Percentiles rank a stretch among this genome's conserved stretches.
phyloP scores from a whole-genome alignment of 129 eudicot species.

The Tanacetum coccineum region DNA sequence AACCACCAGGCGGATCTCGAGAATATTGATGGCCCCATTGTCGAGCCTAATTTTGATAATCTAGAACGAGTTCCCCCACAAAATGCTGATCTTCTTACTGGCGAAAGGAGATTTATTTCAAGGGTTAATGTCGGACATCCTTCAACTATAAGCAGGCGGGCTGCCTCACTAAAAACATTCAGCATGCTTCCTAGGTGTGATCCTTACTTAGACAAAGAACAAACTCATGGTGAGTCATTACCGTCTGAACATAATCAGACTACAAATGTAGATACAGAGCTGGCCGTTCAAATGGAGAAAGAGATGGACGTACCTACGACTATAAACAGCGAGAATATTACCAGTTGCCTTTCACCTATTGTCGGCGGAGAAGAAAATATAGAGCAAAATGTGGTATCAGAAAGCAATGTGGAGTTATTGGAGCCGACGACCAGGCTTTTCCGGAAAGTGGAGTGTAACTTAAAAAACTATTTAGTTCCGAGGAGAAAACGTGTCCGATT shows the following conservation, averaged over 20 bases:
- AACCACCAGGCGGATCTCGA: slow-evolving; percentile 14
- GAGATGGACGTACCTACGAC: slow-evolving; percentile 16
- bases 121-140: slow-evolving; percentile 23
- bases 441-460: slow-evolving; percentile 25
- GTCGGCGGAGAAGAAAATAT: too few species aligned
- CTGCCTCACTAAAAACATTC: slow-evolving; percentile 45
- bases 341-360: too few species aligned
- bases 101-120: slow-evolving; percentile 16
- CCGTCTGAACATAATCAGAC: slow-evolving; percentile 21
- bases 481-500: slow-evolving; percentile 64
- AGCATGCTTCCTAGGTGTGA: slow-evolving; percentile 39
- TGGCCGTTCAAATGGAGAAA: slow-evolving; percentile 27
- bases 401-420: slow-evolving; percentile 15
- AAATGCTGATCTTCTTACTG: too few species aligned
- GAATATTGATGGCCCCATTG: slow-evolving; percentile 15
- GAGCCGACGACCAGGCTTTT: slow-evolving; percentile 16
- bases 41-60: slow-evolving; percentile 24
- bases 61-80: slow-evolving; percentile 5
- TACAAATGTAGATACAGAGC: slow-evolving; percentile 31
- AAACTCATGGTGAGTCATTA: slow-evolving; percentile 17
- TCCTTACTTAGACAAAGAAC: slow-evolving; percentile 19
- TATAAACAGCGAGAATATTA: slow-evolving; percentile 11
- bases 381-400: not conserved
- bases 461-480: slow-evolving; percentile 29
- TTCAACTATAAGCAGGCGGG: slow-evolving; percentile 33